Evolutionary conservation across 2,329 filamentous ascomycete genomes (phyloP).

Genomic region (Beauveria sp.): DNA sequence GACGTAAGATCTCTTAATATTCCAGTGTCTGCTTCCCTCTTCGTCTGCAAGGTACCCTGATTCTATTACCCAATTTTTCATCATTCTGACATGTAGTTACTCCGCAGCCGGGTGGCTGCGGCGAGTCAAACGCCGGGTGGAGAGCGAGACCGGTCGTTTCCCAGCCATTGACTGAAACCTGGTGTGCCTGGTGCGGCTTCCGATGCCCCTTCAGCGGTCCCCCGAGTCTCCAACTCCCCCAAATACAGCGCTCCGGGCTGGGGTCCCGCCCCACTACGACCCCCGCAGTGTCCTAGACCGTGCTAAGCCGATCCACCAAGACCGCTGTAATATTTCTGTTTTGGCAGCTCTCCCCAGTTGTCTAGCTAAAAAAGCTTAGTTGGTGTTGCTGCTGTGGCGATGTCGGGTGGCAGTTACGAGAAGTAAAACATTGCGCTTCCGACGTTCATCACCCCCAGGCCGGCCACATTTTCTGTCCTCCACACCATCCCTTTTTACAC

Average conservation of each 20-base stretch:
- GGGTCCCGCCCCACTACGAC: not conserved
- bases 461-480: not conserved
- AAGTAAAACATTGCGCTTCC: slow-evolving; percentile 1
- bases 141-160: slow-evolving; percentile 1
- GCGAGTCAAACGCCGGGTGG: slow-evolving; percentile 1
- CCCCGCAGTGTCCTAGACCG: slow-evolving; percentile 1
- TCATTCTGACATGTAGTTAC: not conserved
- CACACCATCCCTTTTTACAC: not conserved
- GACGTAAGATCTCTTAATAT: no score
- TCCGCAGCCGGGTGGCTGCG: not conserved
- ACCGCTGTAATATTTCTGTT: not conserved
- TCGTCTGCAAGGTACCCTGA: not conserved
- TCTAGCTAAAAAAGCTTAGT: not conserved
- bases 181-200: not conserved
- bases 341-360: not conserved
- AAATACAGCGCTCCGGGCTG: not conserved
- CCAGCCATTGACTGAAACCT: slow-evolving; percentile 1
- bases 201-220: not conserved
- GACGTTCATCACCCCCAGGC: not conserved
- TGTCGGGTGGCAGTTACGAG: slow-evolving; percentile 5
- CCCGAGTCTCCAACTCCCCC: slow-evolving; percentile 1
- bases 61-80: slow-evolving; percentile 7
- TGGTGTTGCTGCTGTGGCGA: not conserved
- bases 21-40: no score
- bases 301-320: slow-evolving; percentile 6